A percentile compares a stretch with the other conserved stretches of the same genome.
phyloP scores from a whole-genome alignment of 768 basidiomycete species.

The Rhodosporidiobolus sp. region DNA sequence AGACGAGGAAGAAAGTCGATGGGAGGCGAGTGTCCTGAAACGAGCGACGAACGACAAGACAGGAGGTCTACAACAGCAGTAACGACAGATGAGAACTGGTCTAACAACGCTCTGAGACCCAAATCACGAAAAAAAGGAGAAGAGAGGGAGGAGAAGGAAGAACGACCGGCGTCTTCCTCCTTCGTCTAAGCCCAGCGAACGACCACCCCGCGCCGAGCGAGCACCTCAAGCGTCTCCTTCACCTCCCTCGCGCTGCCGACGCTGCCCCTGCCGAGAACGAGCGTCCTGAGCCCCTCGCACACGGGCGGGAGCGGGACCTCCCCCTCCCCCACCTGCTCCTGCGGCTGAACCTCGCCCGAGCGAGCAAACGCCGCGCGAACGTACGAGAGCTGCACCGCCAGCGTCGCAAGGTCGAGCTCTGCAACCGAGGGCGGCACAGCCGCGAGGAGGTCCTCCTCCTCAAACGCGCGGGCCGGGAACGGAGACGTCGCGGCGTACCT shows the following conservation, averaged over 20 bases:
- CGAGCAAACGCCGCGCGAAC: not conserved
- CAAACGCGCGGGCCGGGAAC: not conserved
- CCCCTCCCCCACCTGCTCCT: no score
- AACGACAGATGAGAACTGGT: no score
- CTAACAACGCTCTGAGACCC: no score
- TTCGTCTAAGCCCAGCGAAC: not conserved
- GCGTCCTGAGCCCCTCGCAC: not conserved
- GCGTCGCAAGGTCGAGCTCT: slow-evolving; percentile 11
- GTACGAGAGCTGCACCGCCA: not conserved
- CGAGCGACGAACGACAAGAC: no score
- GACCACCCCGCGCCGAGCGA: slow-evolving; percentile 5
- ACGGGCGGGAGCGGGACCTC: not conserved
- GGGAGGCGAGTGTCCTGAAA: no score
- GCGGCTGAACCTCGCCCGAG: not conserved
- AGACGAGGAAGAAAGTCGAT: not conserved
- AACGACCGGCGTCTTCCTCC: not conserved
- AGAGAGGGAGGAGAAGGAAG: not conserved
- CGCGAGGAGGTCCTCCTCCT: not conserved
- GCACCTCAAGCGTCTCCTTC: not conserved
- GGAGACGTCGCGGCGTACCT: not conserved
- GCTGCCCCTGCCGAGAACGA: not conserved
- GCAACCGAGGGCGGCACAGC: not conserved
- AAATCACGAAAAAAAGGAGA: not conserved
- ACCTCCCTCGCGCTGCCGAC: not conserved
- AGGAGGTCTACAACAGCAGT: no score